Base-by-base conservation (phyloP, 371 early-diverging fungal species). In the Lichtheimia ramosa region DNA sequence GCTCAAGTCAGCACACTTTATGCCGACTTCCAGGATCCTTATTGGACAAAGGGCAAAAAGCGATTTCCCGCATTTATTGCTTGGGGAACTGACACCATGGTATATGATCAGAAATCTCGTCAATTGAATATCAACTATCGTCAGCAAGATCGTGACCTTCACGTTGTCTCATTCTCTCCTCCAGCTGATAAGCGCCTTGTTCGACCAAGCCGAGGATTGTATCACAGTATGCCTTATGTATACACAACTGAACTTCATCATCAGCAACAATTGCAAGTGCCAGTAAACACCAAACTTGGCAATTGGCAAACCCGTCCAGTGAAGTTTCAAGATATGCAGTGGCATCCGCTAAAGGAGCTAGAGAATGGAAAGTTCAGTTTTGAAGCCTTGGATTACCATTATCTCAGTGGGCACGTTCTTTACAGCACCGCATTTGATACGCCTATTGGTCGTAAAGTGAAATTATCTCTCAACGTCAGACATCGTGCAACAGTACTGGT, bases 401-500 rank as follows among this genome's bases (percentile, higher is more conserved):
- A 77, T 68, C 81, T 82, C 0, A 83, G 86, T 49, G 91, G 89
- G 3, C 92, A 92, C 69, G 66, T 77, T 4, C 61, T 90, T 49
- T 92, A 92, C 71, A 73, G 79, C 3, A 77, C 61, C 7, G 43
- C 24, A 1, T 79, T 74, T 54, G 57, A 51, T 13, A 68, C 58
- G 4, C 73, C 67, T 16, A 24, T 52, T 6, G 55, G 39, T 14
- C 50, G 43, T 0, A 48, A 82, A 8, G 74, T 73, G 0, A 58
- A 52, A 0, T 70, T 94, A 16, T 75, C 75, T 27, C 65, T 93
- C 27, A 91, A 91, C 61, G 75, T 77, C 51, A 85, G 93, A 34
- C 83, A 93, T 69, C 83, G 92, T 24, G 82, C 82, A 21, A 88
- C 89, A 0, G 75, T 90, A 13, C 75, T 85, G 61, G 65, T 89